Base-by-base conservation (phyloP, 768 basidiomycete genomes). In the Butyriboletus loyo region DNA sequence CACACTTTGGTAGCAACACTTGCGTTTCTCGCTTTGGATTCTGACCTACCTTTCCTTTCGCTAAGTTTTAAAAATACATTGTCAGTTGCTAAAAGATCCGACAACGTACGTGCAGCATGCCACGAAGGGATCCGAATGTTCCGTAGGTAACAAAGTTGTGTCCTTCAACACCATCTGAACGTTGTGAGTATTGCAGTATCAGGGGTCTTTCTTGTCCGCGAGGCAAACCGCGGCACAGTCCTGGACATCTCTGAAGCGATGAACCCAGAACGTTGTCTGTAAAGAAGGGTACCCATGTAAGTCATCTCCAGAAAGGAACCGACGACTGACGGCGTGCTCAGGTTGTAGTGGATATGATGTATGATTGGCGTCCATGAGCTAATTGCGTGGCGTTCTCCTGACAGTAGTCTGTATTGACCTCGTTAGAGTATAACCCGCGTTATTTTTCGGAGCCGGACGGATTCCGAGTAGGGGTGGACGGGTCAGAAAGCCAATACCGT, bases 361-460 rank as follows among this genome's bases (percentile, higher is more conserved):
- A 57, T 72, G 50, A 39, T 66, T 47, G 66, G 65, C 34, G 48
- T 67, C 41, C 59, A 67, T 66, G 48, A 52, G 69, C 57, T 36
- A 34, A 34, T 34, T 22, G 6, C 6, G 14, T 34, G 19, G 5
- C n/a, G 9, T 37, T 30, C 31, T 19, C 22, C 28, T 17, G 40
- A 25, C n/a, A 30, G 17, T 39, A 28, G n/a, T 34, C 13, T 13
- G 11, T 32, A 41, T 50, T 36, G 57, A 39, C n/a, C 15, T 52
- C 22, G 37, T 19, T 54, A 75, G 76, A 73, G 37, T 68, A 74
- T 57, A 69, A 73, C 52, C 62, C 68, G 6, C 59, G 62, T 10
- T 63, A 71, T 46, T 75, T 73, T 53, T 52, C 66, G 8, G 69
- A 74, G 7, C 75, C 77, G 1, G 60, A 68, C 14, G 61, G 65